These are phyloP conservation scores for Aspergillus ustus DNA, from an alignment of 2,329 filamentous ascomycete genomes.

Conservation along the genomic window DNA sequence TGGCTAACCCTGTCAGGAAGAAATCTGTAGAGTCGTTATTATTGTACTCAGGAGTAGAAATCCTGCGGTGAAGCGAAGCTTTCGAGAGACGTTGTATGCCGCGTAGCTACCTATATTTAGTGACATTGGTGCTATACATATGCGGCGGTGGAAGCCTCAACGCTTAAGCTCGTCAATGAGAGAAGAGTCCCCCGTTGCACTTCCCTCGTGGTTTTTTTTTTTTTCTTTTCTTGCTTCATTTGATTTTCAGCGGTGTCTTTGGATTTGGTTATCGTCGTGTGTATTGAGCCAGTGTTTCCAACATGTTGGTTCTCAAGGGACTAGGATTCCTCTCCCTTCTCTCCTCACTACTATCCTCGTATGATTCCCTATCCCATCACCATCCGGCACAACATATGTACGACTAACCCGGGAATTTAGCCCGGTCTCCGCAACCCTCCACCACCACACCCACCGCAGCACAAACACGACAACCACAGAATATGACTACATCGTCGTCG, in stretches of 20 bases:
- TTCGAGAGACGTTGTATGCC: neutral
- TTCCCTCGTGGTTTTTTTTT: neutral
- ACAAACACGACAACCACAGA: conserved; percentile 19
- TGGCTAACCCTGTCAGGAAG: neutral
- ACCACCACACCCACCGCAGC: neutral
- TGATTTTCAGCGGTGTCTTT: neutral
- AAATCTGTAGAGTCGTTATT: neutral
- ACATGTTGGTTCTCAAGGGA: conserved; percentile 6
- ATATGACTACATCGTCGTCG: conserved; percentile 47
- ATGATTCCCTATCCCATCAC: neutral
- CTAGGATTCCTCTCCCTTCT: conserved; percentile 2
- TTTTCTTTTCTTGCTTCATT: neutral
- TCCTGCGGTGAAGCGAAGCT: neutral
- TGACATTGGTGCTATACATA: neutral
- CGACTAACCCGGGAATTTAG: neutral
- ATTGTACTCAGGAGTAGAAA: neutral
- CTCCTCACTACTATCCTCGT: neutral
- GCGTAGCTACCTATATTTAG: neutral
- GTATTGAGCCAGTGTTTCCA: neutral
- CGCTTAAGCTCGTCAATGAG: neutral
- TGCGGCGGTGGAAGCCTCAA: neutral
- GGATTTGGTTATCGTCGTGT: too few species aligned
- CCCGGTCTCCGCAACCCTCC: neutral
- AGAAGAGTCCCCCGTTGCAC: neutral
- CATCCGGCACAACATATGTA: neutral